These are phyloP conservation scores for Cladorrhinum sp. DNA, from an alignment of 2,329 filamentous ascomycete genomes.

Conservation along the genomic window DNA sequence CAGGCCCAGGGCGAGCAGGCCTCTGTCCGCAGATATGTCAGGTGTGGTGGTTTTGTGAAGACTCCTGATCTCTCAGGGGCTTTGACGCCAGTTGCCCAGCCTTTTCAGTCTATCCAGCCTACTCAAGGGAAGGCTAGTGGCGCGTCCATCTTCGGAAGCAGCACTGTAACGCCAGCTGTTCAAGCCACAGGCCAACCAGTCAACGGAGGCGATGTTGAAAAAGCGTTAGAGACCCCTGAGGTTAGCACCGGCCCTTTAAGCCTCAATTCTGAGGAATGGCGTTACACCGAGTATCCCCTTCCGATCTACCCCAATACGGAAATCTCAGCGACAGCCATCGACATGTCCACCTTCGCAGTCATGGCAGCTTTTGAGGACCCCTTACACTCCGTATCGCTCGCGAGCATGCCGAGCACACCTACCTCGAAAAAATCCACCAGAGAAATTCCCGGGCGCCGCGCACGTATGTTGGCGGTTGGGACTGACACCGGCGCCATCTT, in stretches of 20 bases:
- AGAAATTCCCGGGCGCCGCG: slow-evolving; percentile 81
- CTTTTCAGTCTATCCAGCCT: not conserved
- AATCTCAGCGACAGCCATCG: slow-evolving; percentile 69
- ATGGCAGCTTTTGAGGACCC: slow-evolving; percentile 77
- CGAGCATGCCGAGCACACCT: slow-evolving; percentile 48
- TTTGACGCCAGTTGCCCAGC: slow-evolving; percentile 14
- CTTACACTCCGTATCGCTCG: slow-evolving; percentile 51
- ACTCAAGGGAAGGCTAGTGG: not conserved
- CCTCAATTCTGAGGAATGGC: slow-evolving; percentile 61
- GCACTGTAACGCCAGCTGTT: not conserved
- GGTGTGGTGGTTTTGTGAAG: slow-evolving; percentile 29
- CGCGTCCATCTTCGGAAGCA: slow-evolving; percentile 24
- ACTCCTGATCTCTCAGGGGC: slow-evolving; percentile 17
- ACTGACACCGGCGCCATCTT: slow-evolving; percentile 75
- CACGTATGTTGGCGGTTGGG: slow-evolving; percentile 76
- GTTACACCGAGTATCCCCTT: slow-evolving; percentile 58
- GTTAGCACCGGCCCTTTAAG: not conserved
- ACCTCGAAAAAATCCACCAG: slow-evolving; percentile 37
- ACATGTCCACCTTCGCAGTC: slow-evolving; percentile 69
- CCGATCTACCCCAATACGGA: slow-evolving; percentile 56
- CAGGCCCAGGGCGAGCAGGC: slow-evolving; percentile 54
- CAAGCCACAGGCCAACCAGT: not conserved
- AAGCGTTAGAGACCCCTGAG: not conserved
- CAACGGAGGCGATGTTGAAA: not conserved
- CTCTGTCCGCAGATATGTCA: slow-evolving; percentile 44